Base-by-base conservation (phyloP, 768 basidiomycete species). In the Serendipita sp. region DNA sequence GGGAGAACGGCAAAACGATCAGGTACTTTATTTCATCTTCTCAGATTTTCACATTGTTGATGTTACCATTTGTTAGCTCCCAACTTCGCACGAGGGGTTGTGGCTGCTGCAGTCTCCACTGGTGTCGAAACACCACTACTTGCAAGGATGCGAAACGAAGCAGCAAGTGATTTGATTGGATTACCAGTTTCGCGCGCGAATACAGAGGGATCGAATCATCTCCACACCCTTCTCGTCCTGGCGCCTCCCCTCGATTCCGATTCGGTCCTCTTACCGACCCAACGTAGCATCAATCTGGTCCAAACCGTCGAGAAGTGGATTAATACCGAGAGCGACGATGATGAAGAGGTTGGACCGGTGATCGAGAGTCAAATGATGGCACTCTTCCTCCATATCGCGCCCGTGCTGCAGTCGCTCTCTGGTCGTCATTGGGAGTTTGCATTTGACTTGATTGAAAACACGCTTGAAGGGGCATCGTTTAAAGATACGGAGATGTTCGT, bases 351-450 rank as follows among this genome's bases (percentile, higher is more conserved):
- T 2, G 80, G 83, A 32, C 89, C 91, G 68, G 85, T 87, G 54
- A 79, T 93, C 2, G 89, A 96, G 71, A 84, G 82, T 65, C 81
- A 79, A 63, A 84, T 95, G 77, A 84, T 88, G 4, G 73, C 84
- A 66, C 72, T 96, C 2, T 89, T 91, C 71, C 74, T 79, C 48
- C 79, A 86, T 65, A 77, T 97, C 1, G 89, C 85, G 1, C 93
- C 94, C 2, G 86, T 97, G 64, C 74, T 98, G 66, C 92, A 97
- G 74, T 88, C 84, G 70, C 79, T 95, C 1, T 77, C 83, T 13
- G 96, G 95, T 0, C 76, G 80, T 0, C 96, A 98, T 73, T 99
- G 96, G 96, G 88, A 91, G 58, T 81, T 93, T 38, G 83, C 93
- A 3, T 94, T 90, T 72, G 93, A 97, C 71, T 73, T 97, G 15